phyloP scores from a whole-genome alignment of 208 protist genomes.

The Crithidia fasciculata region DNA sequence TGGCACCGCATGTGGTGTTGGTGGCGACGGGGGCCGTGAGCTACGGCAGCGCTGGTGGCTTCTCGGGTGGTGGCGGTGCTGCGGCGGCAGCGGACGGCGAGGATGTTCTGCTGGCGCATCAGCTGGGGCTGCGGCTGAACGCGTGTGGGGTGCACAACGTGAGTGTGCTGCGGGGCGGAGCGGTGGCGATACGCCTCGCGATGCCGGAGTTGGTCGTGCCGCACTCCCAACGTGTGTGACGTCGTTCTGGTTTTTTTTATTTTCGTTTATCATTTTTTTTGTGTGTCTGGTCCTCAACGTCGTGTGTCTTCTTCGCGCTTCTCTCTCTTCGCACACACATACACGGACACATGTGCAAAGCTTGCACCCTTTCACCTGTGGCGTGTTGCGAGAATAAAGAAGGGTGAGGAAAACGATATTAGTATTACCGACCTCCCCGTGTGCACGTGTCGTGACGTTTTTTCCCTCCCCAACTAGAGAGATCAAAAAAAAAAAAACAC shows the following conservation, averaged over 20 bases:
- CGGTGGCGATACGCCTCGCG: constrained; percentile 39
- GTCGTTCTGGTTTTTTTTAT: background rate
- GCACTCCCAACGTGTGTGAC: constrained; percentile 16
- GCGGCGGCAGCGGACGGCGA: background rate
- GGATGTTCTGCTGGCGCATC: constrained; percentile 34
- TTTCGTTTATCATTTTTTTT: background rate
- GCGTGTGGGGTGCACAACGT: constrained; percentile 65
- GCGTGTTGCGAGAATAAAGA: too few relatives aligned
- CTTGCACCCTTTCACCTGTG: too few relatives aligned
- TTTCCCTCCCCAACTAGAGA: too few relatives aligned
- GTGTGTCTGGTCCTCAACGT: background rate
- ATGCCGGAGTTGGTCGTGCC: constrained; percentile 53
- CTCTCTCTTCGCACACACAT: background rate
- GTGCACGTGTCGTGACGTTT: too few relatives aligned
- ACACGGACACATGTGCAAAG: too few relatives aligned
- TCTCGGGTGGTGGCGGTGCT: background rate
- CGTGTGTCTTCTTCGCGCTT: background rate
- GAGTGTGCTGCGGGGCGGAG: constrained; percentile 64
- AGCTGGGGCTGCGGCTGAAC: constrained; percentile 53
- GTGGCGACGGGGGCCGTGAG: constrained; percentile 13
- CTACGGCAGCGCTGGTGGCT: background rate
- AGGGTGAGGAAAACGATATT: too few relatives aligned
- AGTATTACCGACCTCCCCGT: too few relatives aligned
- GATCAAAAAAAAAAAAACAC: too few relatives aligned
- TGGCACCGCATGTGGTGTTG: constrained; percentile 48